Conservation (phyloP, 202 grass and related monocot species). For the Setaria viridis region DNA sequence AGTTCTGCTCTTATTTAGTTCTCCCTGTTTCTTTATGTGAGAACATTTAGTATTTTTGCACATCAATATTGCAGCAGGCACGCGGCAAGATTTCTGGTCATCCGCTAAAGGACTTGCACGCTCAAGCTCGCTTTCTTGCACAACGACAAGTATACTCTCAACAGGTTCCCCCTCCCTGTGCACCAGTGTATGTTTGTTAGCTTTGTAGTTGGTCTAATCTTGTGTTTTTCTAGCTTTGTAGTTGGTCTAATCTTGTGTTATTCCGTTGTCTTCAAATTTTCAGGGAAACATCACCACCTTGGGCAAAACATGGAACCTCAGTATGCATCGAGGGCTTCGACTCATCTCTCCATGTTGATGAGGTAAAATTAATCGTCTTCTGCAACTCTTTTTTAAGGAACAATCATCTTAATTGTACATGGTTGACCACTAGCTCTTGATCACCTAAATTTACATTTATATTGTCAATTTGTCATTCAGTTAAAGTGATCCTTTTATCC, state of each 20-base stretch:
- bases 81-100: background rate
- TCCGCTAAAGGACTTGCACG: background rate
- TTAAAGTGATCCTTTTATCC: background rate
- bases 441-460: background rate
- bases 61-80: background rate
- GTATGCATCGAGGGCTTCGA: constrained; percentile 3
- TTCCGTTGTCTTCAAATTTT: background rate
- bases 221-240: background rate
- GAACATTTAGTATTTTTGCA: too few relatives aligned
- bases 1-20: too few relatives aligned
- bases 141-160: background rate
- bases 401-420: background rate
- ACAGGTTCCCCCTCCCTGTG: background rate
- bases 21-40: too few relatives aligned
- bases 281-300: background rate
- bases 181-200: background rate
- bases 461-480: background rate
- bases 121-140: background rate
- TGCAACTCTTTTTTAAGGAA: background rate
- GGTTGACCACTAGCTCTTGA: background rate
- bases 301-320: background rate
- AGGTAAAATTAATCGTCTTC: background rate
- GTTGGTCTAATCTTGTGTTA: background rate
- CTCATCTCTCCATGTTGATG: background rate
- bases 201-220: too few relatives aligned